Base-by-base conservation (phyloP, 257 asterid species). In the Nicotiana tabacum region DNA sequence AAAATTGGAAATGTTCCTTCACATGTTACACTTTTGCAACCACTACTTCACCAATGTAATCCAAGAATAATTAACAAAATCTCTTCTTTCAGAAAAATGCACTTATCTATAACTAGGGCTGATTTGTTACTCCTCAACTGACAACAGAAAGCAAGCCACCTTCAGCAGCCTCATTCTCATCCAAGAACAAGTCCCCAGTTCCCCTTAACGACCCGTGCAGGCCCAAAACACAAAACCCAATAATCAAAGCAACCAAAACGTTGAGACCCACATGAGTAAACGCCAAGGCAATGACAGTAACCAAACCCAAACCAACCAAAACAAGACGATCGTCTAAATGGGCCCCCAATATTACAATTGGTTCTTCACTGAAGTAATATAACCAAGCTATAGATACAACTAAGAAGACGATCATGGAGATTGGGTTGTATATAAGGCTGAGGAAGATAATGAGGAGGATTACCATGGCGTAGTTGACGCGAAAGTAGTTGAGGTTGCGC, bases 71-170 rank as follows among this genome's bases (percentile, higher is more conserved):
- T 62, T 9, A 62, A 43, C n/a, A 80, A 66, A 80, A 70, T 70
- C 21, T 55, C 30, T 35, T 61, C 77, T 84, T 65, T 55, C 21
- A 53, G 32, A 12, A 60, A 18, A 60, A 60, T n/a, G 33, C 77
- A 69, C 33, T 46, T 60, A 46, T 7, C 77, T 81, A 30, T 67
- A 65, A 69, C 65, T 67, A 24, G 69, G 77, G 76, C 82, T 29
- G 17, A 80, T 83, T 57, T 79, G 84, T 56, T 81, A 84, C 17
- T 82, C 88, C 51, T 53, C 6, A 53, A 84, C 87, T 90, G 80
- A 95, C 97, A 78, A 91, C 92, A 3, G 97, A 95, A 84, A 93
- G 85, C 92, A 95, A 80, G 9, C 98, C 97, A 2, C 91, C 94
- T 74, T 91, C 94, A 0, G 88, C 95, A 5, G 94, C 96, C 76